Evolutionary conservation across 177 flowering plant species (phyloP).

Genomic region (Tripterygium wilfordii): DNA sequence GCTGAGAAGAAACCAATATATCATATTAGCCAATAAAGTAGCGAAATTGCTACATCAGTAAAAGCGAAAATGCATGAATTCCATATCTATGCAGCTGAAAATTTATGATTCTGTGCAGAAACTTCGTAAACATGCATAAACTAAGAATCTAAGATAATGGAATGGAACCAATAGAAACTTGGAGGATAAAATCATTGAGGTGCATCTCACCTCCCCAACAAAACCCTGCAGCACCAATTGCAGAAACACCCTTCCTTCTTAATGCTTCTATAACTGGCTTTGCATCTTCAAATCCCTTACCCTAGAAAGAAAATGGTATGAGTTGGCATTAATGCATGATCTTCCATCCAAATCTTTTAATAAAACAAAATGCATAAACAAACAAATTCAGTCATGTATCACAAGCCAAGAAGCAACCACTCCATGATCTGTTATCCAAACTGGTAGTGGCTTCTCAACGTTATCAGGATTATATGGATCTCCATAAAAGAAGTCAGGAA

Average conservation of each 20-base stretch:
- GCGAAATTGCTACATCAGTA: no score
- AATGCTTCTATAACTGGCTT: slow-evolving; percentile 56
- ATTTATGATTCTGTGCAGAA: no score
- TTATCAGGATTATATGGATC: slow-evolving; percentile 53
- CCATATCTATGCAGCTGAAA: no score
- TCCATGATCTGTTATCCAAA: slow-evolving; percentile 61
- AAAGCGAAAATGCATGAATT: no score
- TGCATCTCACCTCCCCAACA: slow-evolving; percentile 83
- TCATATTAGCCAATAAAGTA: neutral
- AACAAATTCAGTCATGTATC: no score
- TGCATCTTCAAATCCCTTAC: slow-evolving; percentile 74
- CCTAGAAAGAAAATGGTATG: slow-evolving; percentile 26
- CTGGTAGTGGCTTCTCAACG: slow-evolving; percentile 29
- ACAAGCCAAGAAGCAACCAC: slow-evolving; percentile 23
- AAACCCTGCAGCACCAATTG: slow-evolving; percentile 76
- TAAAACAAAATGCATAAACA: no score
- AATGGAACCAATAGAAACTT: neutral
- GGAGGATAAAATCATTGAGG: neutral
- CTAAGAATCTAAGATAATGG: neutral
- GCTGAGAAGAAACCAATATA: slow-evolving; percentile 21
- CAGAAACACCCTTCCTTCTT: slow-evolving; percentile 53
- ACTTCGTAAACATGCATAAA: no score
- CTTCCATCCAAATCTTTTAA: no score
- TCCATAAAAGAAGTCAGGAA: slow-evolving; percentile 74
- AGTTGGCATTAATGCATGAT: neutral